Conservation (phyloP, 2,329 filamentous ascomycete species). For the Ilyonectria destructans region DNA sequence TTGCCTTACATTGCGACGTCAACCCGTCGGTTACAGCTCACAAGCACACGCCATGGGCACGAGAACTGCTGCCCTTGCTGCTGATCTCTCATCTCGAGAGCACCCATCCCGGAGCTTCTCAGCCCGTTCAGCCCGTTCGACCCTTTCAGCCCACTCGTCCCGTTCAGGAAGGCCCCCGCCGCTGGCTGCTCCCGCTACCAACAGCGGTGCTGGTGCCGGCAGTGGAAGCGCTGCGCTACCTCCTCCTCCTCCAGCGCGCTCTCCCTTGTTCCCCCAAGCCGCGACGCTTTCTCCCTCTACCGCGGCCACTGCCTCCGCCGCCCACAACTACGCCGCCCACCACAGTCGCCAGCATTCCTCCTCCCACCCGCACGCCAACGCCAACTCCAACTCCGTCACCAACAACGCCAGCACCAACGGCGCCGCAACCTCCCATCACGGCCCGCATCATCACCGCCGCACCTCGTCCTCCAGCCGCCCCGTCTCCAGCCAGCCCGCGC, state of each 20-base stretch:
- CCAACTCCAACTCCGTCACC: conserved; percentile 41
- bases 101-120: conserved; percentile 56
- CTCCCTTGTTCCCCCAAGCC: conserved; percentile 32
- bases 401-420: conserved; percentile 41
- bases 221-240: conserved; percentile 21
- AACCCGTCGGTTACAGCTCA: not conserved
- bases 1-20: not conserved
- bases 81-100: conserved; percentile 46
- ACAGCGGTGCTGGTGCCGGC: conserved; percentile 7
- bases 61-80: conserved; percentile 44
- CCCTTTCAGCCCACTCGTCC: conserved; percentile 47
- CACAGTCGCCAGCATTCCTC: conserved; percentile 46
- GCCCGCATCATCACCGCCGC: conserved; percentile 56
- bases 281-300: conserved; percentile 37
- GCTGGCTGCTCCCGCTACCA: conserved; percentile 30
- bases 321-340: conserved; percentile 32
- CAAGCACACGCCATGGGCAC: conserved; percentile 41
- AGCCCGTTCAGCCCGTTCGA: conserved; percentile 53
- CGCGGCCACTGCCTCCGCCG: not conserved
- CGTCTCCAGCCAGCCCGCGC: conserved; percentile 60
- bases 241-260: conserved; percentile 38
- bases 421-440: conserved; percentile 48
- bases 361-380: conserved; percentile 45
- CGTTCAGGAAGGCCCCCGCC: conserved; percentile 37
- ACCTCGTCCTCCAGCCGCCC: conserved; percentile 59